Base-by-base conservation (phyloP, 805 yeast species). In the Grigorovia yakushimaensis region DNA sequence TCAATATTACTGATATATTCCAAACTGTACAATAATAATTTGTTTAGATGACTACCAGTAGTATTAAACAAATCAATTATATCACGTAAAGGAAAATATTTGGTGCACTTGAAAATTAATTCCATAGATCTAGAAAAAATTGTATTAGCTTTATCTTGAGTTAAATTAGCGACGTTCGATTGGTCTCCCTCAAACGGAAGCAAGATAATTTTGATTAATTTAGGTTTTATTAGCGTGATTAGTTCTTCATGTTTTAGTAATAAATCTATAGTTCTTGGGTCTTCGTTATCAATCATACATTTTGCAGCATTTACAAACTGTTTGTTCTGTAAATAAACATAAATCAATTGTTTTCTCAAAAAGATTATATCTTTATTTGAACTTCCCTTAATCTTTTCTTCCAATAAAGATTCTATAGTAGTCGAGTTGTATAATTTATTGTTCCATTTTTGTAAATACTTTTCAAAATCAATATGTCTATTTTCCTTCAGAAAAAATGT, bases 291-390 rank as follows among this genome's bases (percentile, higher is more conserved):
- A 13, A 86, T 70, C 53, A 86, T 68, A 58, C 83, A 88, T 0
- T 71, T 71, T 7, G 84, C 78, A 1, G 96, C 89, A 33, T 72
- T 70, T 1, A 68, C 66, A 2, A 83, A 83, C 40, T 81, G 82
- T 30, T 76, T 74, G 0, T 78, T 65, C 44, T 73, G 71, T 10
- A 82, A 65, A 54, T 82, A 82, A 9, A 88, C 56, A 10, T 73
- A 66, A 24, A 81, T 72, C 22, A 81, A 61, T 39, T 71, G 62
- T 33, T 69, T 59, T 46, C 84, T 65, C 37, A 33, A 15, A 13
- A 79, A 57, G 42, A 53, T 33, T 42, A 46, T 53, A 33, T 47
- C 49, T 3, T 53, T 59, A 33, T 64, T 62, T 10, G 62, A 58
- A 41, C 41, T 52, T 45, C 51, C 78, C 56, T 47, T 65, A 13